phyloP scores from a whole-genome alignment of 2,329 filamentous ascomycete genomes.

The Incumbomyces lentus region DNA sequence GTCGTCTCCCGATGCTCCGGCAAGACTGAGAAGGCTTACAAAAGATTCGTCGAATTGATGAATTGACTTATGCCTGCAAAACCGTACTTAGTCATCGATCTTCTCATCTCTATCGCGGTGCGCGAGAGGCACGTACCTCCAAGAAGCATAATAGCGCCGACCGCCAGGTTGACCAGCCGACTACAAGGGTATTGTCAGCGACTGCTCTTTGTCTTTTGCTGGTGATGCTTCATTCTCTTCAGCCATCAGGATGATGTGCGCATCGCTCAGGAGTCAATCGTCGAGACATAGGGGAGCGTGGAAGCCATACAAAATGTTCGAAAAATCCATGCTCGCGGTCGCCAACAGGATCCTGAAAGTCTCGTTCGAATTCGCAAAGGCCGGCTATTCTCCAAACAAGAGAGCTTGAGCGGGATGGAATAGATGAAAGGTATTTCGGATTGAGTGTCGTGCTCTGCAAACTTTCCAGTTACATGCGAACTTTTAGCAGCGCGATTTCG shows the following conservation, averaged over 20 bases:
- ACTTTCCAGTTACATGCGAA: too few relatives aligned
- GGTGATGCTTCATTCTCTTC: conserved; percentile 7
- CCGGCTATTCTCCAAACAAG: too few relatives aligned
- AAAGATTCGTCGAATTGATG: conserved; percentile 26
- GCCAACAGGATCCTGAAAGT: too few relatives aligned
- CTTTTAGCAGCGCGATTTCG: too few relatives aligned
- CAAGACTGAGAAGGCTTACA: conserved; percentile 20
- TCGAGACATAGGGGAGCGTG: not conserved
- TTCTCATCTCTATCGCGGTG: conserved; percentile 19
- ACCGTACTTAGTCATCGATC: conserved; percentile 18
- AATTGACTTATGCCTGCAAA: conserved; percentile 33
- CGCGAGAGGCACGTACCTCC: conserved; percentile 45
- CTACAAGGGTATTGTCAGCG: conserved; percentile 37
- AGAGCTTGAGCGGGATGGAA: too few relatives aligned
- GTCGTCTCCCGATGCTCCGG: too few relatives aligned
- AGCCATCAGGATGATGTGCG: too few relatives aligned
- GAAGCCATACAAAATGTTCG: conserved; percentile 66
- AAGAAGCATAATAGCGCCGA: conserved; percentile 76
- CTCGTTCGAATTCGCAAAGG: too few relatives aligned
- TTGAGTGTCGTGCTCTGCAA: too few relatives aligned
- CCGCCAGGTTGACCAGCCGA: conserved; percentile 85
- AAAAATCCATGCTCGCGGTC: conserved; percentile 65
- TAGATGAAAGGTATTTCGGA: too few relatives aligned
- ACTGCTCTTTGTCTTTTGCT: conserved; percentile 2
- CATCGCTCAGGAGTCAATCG: conserved; percentile 1